Evolutionary conservation across 441 rosid genomes (phyloP).

Genomic region (Sinapis alba): DNA sequence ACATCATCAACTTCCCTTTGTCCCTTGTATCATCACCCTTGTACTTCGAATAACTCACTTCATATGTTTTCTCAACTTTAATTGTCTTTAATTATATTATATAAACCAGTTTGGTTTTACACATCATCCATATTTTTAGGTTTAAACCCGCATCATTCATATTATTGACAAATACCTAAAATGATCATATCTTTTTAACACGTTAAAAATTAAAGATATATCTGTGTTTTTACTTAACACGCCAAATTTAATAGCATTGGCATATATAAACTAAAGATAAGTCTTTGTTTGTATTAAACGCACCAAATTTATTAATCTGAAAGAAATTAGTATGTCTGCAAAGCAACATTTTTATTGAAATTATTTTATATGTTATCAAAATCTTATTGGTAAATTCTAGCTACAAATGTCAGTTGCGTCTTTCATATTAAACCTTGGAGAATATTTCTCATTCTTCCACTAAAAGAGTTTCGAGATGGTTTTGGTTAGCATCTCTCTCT

Average conservation of each 20-base stretch:
- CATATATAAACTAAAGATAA: background rate
- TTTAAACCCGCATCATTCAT: background rate
- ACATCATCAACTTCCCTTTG: conserved; percentile 6
- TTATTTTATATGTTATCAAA: background rate
- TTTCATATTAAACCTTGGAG: background rate
- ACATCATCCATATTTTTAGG: background rate
- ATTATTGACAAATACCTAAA: background rate
- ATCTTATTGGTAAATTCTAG: background rate
- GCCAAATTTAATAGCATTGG: too few relatives aligned
- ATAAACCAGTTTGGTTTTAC: background rate
- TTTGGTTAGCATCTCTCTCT: too few relatives aligned
- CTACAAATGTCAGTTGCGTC: background rate
- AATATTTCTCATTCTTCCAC: background rate
- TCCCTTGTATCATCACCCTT: conserved; percentile 8
- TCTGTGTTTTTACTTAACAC: too few relatives aligned
- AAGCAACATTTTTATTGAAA: background rate
- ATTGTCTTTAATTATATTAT: background rate
- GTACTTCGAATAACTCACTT: background rate
- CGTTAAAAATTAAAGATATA: too few relatives aligned
- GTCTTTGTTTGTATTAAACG: background rate
- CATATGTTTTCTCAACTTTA: background rate
- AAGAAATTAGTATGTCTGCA: background rate
- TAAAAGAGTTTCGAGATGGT: background rate
- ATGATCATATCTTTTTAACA: background rate
- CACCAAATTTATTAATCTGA: background rate